Percentiles rank a stretch among this genome's conserved stretches.
Evolutionary conservation across 129 eudicot genomes (phyloP).

Genomic region (Solidago caesia): DNA sequence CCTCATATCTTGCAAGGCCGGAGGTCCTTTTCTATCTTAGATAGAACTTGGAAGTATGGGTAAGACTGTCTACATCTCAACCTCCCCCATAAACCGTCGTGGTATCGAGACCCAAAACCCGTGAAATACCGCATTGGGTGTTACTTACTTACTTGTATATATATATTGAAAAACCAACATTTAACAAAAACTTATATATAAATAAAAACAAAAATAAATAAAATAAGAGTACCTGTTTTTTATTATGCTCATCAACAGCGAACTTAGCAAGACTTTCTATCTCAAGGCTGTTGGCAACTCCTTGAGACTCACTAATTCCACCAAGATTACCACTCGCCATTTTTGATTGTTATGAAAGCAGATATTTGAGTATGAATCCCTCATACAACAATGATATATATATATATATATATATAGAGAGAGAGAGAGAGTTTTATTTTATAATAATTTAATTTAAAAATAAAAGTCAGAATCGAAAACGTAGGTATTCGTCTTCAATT

Average conservation of each 20-base stretch:
- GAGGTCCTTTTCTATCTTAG: no score
- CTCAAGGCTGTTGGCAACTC: constrained; percentile 49
- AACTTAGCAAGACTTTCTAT: constrained; percentile 50
- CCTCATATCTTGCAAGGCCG: no score
- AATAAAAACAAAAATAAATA: not conserved
- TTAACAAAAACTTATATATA: no score
- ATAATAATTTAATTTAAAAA: no score
- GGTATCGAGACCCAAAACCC: no score
- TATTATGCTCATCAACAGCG: constrained; percentile 53
- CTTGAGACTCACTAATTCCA: constrained; percentile 38
- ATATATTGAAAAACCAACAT: not conserved
- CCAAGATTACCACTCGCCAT: constrained; percentile 42
- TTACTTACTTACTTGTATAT: no score
- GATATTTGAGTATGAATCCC: not conserved
- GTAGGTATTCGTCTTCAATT: no score
- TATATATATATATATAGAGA: not conserved
- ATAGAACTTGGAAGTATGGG: no score
- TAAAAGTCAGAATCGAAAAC: no score
- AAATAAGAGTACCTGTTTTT: constrained; percentile 37
- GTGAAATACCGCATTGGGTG: no score
- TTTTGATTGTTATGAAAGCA: not conserved
- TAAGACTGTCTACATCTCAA: no score
- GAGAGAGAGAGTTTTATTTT: not conserved
- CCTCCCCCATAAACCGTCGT: no score
- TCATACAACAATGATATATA: not conserved